phyloP scores from a whole-genome alignment of 257 asterid genomes.

The Primulina huaijiensis region DNA sequence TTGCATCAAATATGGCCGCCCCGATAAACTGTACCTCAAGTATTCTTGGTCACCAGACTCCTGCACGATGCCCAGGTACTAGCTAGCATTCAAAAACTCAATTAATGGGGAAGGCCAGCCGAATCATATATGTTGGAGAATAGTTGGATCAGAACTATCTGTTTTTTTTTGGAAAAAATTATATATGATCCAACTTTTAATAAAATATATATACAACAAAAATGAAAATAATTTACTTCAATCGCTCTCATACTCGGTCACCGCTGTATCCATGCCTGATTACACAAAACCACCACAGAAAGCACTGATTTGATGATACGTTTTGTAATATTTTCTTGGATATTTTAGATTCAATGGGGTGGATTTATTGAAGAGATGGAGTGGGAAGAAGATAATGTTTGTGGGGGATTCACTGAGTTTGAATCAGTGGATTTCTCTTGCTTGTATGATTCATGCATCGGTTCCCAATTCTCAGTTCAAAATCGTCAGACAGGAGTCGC shows the following conservation, averaged over 20 bases:
- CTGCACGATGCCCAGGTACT: neutral
- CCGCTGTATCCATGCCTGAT: no score
- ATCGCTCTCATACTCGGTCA: no score
- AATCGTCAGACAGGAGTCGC: constrained; percentile 35
- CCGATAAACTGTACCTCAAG: neutral
- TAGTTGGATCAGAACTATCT: no score
- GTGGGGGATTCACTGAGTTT: constrained; percentile 81
- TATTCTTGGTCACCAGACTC: neutral
- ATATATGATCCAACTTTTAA: no score
- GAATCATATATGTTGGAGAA: neutral
- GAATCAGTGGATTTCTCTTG: constrained; percentile 72
- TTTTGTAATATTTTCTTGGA: neutral
- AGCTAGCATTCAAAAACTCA: neutral
- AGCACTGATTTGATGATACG: no score
- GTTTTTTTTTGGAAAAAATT: no score
- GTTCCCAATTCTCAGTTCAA: constrained; percentile 40
- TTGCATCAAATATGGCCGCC: neutral
- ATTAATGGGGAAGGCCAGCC: neutral
- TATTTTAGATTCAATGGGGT: constrained; percentile 53
- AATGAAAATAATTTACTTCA: no score
- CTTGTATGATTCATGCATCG: constrained; percentile 69
- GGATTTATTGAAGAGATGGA: constrained; percentile 61
- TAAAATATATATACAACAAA: no score
- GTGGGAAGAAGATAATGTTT: constrained; percentile 76
- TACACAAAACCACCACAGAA: no score